Conservation (phyloP, 352 stramenopile genomes). For the Phytopythium kandeliae region DNA sequence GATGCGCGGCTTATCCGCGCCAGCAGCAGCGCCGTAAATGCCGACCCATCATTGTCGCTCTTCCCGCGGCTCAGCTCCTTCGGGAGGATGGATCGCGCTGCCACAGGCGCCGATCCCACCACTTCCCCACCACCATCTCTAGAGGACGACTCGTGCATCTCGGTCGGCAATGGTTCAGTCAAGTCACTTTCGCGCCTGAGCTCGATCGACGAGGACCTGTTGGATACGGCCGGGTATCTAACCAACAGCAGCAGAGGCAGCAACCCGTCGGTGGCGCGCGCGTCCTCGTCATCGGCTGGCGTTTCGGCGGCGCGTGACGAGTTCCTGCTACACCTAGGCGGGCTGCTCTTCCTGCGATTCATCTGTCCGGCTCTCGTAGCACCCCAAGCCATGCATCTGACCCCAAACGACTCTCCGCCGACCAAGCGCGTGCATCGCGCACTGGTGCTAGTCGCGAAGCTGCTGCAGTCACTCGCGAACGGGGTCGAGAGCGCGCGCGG, state of each 20-base stretch:
- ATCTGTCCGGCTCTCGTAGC: constrained; percentile 71
- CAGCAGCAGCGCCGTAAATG: constrained; percentile 1
- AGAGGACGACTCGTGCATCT: not conserved
- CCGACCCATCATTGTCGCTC: not conserved
- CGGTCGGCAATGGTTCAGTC: constrained; percentile 19
- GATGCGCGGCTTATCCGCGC: constrained; percentile 46
- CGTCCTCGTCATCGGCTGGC: constrained; percentile 12
- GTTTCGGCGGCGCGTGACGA: constrained; percentile 43
- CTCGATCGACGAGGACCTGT: constrained; percentile 43
- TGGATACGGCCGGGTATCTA: constrained; percentile 12
- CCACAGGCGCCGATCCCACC: not conserved
- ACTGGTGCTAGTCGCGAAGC: constrained; percentile 69
- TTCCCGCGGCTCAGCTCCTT: constrained; percentile 48
- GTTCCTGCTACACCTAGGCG: constrained; percentile 72
- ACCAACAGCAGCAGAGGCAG: constrained; percentile 1
- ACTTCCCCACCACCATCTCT: not conserved
- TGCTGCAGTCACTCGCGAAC: constrained; percentile 80
- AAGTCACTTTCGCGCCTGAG: constrained; percentile 43
- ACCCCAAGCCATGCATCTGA: constrained; percentile 67
- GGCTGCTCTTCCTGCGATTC: constrained; percentile 73
- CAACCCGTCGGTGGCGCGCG: not conserved
- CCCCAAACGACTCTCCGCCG: constrained; percentile 30
- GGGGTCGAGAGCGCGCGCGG: constrained; percentile 52
- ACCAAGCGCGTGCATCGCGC: constrained; percentile 53
- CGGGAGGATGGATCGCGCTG: constrained; percentile 11